Base-by-base conservation (phyloP, 2,329 filamentous ascomycete genomes). In the Grosmannia serpens region DNA sequence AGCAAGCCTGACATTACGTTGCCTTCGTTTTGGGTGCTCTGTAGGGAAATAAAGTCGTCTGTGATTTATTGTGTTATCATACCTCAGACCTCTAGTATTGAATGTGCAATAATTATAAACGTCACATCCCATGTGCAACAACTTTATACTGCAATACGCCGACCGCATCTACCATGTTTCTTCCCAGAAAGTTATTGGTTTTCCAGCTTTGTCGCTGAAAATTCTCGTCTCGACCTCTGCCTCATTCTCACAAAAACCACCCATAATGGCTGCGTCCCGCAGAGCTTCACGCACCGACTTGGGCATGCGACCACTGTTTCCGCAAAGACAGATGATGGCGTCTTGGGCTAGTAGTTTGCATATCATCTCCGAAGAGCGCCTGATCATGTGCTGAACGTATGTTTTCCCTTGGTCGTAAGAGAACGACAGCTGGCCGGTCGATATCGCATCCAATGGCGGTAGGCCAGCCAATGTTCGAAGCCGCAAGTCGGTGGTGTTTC, bases 251-350 rank as follows among this genome's bases (percentile, higher is more conserved):
- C 64, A 64, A 24, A 73, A 59, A 1, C 67, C 70, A 0, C 69
- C 71, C 10, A 70, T 65, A 2, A 76, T 70, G 62, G 79, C 74
- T 1, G 73, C 75, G 52, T 81, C 78, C 49, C 75, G 72, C 13
- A 84, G 70, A 2, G 80, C 80, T 20, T 67, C 69, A 57, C 78
- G 77, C 49, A 82, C 81, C 2, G 79, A 76, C 52, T 75, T 71
- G 0, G 81, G 80, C 81, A 84, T 84, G 65, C 75, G 77, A 1
- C 79, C 78, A 33, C 79, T 77, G 57, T 79, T 82, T 9, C 81
- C 81, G 56, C 81, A 84, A 5, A 84, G 69, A 57, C 73, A 74
- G 51, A 84, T 75, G 15, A 79, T 74, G 35, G 77, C 75, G 3
- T 70, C 64, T 26, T 68, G 64, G 1, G 66, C 58, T 35, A 82